phyloP scores from a whole-genome alignment of 169 alveolate species.

The Babesia divergens region DNA sequence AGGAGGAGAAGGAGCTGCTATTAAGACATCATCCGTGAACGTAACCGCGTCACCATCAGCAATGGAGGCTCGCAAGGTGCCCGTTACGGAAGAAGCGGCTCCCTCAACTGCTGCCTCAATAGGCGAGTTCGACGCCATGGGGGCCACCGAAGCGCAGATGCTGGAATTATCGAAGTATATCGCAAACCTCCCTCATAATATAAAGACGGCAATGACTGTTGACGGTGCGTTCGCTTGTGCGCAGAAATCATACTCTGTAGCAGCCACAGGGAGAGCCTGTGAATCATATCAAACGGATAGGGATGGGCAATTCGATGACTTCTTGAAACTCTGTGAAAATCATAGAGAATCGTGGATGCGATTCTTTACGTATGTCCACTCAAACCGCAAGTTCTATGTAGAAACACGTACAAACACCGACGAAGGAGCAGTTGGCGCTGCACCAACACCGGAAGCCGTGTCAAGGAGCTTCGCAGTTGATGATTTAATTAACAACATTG shows the following conservation, averaged over 20 bases:
- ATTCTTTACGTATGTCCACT: conserved; percentile 28
- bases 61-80: background rate
- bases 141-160: conserved; percentile 19
- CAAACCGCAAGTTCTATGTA: conserved; percentile 48
- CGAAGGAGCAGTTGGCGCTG: background rate
- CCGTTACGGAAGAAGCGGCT: background rate
- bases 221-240: background rate
- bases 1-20: background rate
- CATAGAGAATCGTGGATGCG: conserved; percentile 62
- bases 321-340: conserved; percentile 17
- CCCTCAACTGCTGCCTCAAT: background rate
- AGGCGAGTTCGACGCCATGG: conserved; percentile 25
- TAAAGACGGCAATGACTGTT: background rate
- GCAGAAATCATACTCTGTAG: background rate
- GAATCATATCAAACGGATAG: background rate
- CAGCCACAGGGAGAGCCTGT: background rate
- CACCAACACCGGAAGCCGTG: background rate
- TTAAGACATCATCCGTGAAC: background rate
- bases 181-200: background rate
- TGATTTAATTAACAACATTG: conserved; percentile 38
- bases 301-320: background rate
- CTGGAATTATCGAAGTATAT: background rate
- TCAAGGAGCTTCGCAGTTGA: conserved; percentile 13
- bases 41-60: background rate
- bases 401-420: conserved; percentile 23